A percentile compares a stretch with the other conserved stretches of the same genome.
phyloP scores from a whole-genome alignment of 768 basidiomycete genomes.

The Tricholoma matsutake region DNA sequence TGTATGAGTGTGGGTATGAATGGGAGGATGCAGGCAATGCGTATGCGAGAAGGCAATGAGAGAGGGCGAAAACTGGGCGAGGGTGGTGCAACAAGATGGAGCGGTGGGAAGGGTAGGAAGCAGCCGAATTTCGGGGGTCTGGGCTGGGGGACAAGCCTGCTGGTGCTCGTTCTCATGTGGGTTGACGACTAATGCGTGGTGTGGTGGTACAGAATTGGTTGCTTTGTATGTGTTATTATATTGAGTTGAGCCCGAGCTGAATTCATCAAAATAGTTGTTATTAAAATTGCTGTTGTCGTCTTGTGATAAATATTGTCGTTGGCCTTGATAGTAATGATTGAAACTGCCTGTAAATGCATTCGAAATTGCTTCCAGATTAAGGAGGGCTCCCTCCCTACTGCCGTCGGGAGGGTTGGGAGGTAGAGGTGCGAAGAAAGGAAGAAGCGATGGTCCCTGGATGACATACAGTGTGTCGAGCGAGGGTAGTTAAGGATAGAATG shows the following conservation, averaged over 20 bases:
- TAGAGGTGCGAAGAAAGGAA: slow-evolving; percentile 17
- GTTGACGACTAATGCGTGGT: not conserved
- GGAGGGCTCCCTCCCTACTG: not conserved
- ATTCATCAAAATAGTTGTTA: not conserved
- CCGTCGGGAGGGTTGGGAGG: not conserved
- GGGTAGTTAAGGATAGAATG: slow-evolving; percentile 53
- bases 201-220: not conserved
- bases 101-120: not conserved
- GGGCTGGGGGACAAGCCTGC: not conserved
- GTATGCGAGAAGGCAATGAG: slow-evolving; percentile 62
- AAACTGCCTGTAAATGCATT: slow-evolving; percentile 9
- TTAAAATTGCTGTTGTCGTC: not conserved
- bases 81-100: slow-evolving; percentile 17
- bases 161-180: not conserved
- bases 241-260: not conserved
- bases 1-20: too few species aligned
- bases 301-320: not conserved
- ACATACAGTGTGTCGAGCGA: slow-evolving; percentile 47
- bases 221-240: not conserved
- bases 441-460: slow-evolving; percentile 45
- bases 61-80: slow-evolving; percentile 57
- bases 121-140: not conserved
- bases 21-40: slow-evolving; percentile 25
- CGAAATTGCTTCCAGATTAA: not conserved
- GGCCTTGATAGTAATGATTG: not conserved